Evolutionary conservation across 345 rosid species (phyloP).

Genomic region (Salix koriyanagi): DNA sequence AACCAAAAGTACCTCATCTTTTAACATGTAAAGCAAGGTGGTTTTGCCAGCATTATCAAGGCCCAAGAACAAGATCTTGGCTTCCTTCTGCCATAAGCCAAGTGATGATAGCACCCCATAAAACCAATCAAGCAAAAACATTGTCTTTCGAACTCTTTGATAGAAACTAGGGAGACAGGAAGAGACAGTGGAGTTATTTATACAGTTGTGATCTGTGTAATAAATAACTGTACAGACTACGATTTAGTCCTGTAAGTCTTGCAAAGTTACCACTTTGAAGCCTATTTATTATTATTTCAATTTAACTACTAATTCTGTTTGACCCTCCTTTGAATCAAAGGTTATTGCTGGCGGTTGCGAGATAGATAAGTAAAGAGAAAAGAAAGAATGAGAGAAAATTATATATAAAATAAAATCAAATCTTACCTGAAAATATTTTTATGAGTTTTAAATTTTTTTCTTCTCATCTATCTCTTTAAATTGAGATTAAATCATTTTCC

Average conservation of each 20-base stretch:
- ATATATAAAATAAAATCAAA: too few relatives aligned
- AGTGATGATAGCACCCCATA: constrained; percentile 64
- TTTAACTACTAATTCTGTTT: neutral
- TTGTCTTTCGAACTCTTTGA: neutral
- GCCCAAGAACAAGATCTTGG: constrained; percentile 78
- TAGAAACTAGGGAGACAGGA: too few relatives aligned
- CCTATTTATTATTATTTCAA: neutral
- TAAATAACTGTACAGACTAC: neutral
- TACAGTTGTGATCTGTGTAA: neutral
- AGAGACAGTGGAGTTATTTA: neutral
- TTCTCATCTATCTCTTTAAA: too few relatives aligned
- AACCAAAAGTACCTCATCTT: constrained; percentile 32
- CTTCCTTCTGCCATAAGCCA: constrained; percentile 79
- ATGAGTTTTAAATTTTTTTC: too few relatives aligned
- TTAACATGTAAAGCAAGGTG: constrained; percentile 73
- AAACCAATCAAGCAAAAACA: constrained; percentile 71
- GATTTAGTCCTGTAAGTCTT: neutral
- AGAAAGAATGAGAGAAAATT: too few relatives aligned
- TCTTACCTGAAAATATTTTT: too few relatives aligned
- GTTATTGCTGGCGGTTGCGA: too few relatives aligned
- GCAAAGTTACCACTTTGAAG: neutral
- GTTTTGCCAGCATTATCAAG: constrained; percentile 87
- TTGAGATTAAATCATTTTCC: too few relatives aligned
- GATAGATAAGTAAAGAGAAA: too few relatives aligned
- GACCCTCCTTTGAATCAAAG: too few relatives aligned